Evolutionary conservation across 495 filamentous ascomycete genomes (phyloP).

Genomic region (Delitschia confertaspora): DNA sequence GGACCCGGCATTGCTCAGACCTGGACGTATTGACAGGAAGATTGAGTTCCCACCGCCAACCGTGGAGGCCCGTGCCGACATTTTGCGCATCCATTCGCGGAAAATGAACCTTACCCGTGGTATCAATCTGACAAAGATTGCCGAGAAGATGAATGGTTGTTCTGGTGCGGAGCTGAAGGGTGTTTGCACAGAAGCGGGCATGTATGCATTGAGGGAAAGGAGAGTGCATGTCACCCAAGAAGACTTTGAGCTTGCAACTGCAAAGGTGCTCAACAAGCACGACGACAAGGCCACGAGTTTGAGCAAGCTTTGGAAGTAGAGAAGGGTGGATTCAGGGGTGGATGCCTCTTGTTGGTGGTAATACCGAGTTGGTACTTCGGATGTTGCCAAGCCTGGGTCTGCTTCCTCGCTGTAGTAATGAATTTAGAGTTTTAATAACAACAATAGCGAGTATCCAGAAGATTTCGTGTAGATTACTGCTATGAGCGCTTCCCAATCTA

Average conservation of each 20-base stretch:
- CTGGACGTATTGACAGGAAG: slow-evolving; percentile 95
- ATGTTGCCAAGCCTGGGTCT: too few species aligned
- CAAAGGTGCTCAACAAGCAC: slow-evolving; percentile 99
- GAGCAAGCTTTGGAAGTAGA: slow-evolving; percentile 86
- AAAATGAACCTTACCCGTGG: slow-evolving; percentile 98
- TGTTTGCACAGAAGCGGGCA: slow-evolving; percentile 92
- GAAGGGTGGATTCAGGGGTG: too few species aligned
- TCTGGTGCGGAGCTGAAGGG: slow-evolving; percentile 95
- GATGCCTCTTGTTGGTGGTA: too few species aligned
- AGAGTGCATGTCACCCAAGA: slow-evolving; percentile 98
- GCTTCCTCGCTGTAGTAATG: too few species aligned
- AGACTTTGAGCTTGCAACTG: slow-evolving; percentile 96
- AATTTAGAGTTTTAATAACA: too few species aligned
- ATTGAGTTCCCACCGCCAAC: slow-evolving; percentile 99
- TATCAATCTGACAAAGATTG: slow-evolving; percentile 96
- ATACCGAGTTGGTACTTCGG: too few species aligned
- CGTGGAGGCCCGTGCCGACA: slow-evolving; percentile 94
- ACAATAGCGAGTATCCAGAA: too few species aligned
- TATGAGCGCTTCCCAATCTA: too few species aligned
- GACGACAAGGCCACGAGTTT: slow-evolving; percentile 94
- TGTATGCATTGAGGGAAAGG: slow-evolving; percentile 92
- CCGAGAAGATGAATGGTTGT: slow-evolving; percentile 99
- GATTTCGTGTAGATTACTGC: too few species aligned
- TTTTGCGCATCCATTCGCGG: slow-evolving; percentile 89
- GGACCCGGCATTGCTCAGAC: slow-evolving; percentile 86